Base-by-base conservation (phyloP, 495 filamentous ascomycete species). In the Lasiosphaeria hispida region DNA sequence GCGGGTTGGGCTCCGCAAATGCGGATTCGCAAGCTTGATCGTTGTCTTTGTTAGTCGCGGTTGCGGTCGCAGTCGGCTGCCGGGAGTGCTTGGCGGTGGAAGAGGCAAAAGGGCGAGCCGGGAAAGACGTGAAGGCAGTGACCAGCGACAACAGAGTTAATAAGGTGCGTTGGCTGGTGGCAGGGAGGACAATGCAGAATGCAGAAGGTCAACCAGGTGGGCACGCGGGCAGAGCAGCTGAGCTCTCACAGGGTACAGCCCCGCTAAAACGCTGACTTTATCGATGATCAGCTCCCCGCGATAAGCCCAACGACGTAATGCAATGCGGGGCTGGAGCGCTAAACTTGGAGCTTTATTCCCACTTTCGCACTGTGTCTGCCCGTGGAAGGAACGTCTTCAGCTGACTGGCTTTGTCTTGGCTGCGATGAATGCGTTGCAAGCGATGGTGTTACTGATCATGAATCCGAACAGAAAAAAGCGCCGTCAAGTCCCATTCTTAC, bases 161-260 rank as follows among this genome's bases (percentile, higher is more conserved):
- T 49, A 13, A 15, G 49, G 10, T 39, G 33, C 18, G 49, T 40
- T 34, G 49, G 17, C 11, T 14, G 35, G 17, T 17, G 49, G 35
- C 34, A 15, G 36, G 49, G 49, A 52, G 49, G 49, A 52, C 49
- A 52, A 52, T 39, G 49, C 49, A 39, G 23, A 30, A 52, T 15
- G 49, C 49, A 52, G 23, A 30, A 30, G 23, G 23, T 2, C 23
- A 30, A 30, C 23, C 49, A 52, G 47, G 35, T 7, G 40, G 19
- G 14, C 49, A 52, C 35, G 49, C 7, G 49, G n/a, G 49, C 36
- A 52, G 49, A 40, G 17, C 49, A 52, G 49, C 49, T 52, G 49
- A 52, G 49, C 49, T 52, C 33, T 7, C 30, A 10, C 43, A 10
- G 43, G 18, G 17, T 17, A 47, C 43, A 47, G 18, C 43, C 43